Base-by-base conservation (phyloP, 805 yeast genomes). In the Nakazawaea wyomingensis region DNA sequence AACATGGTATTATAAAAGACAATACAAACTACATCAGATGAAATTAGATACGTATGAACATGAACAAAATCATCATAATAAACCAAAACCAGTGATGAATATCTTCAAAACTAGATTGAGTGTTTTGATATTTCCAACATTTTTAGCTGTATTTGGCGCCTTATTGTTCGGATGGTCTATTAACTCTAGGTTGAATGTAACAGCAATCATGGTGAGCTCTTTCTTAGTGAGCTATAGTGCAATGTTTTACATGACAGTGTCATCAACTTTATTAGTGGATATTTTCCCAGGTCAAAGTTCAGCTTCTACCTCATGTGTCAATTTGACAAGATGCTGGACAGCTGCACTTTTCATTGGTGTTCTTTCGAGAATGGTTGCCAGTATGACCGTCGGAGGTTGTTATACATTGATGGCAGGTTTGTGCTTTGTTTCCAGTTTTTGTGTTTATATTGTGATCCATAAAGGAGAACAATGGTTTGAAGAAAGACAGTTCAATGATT, bases 161-260 rank as follows among this genome's bases (percentile, higher is more conserved):
- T 46, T 81, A 1, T 60, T 78, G 21, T 84, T 74, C 59, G 95
- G 95, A 1, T 87, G 96, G 95, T 76, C 87, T 47, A 54, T 86
- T 11, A 66, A 74, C 28, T 60, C 62, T 21, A 59, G 65, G 22
- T 69, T 71, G 4, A 66, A 68, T 33, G 60, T 80, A 26, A 69
- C 80, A 0, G 75, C 78, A 0, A 76, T 85, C 5, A 62, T 86
- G 13, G 70, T 85, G 1, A 64, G 76, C 46, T 67, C 82, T 5
- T 79, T 77, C 36, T 56, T 82, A 41, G 67, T 78, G 2, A 78
- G 90, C 5, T 59, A 71, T 47, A 71, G 80, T n/a, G 68, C 81
- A 4, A 72, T 82, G 50, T 74, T 78, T 39, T 73, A 79, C 33
- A 54, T 83, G 31, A 71, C 82, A 13, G 69, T 76, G 27, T 68